A percentile compares a stretch with the other conserved stretches of the same genome.
phyloP scores from a whole-genome alignment of 148 eudicot genomes.

The Polygonum maritimum region DNA sequence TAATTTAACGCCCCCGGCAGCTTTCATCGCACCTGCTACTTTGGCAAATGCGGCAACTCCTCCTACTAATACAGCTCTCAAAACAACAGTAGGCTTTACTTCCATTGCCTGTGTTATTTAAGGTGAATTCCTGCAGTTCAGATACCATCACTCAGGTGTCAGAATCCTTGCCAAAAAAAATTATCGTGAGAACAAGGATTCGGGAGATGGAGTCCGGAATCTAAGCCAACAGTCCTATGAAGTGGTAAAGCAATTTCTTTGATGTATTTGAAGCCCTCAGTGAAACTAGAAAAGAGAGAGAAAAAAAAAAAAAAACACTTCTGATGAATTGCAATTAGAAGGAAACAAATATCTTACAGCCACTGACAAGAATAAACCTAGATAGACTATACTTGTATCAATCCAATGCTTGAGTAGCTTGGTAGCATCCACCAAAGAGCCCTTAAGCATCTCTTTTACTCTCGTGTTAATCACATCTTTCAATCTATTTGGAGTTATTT shows the following conservation, averaged over 20 bases:
- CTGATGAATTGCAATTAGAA: constrained; percentile 5
- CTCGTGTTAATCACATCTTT: background rate
- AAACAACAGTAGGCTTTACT: constrained; percentile 79
- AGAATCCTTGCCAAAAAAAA: background rate
- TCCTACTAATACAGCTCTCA: constrained; percentile 84
- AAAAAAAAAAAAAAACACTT: background rate
- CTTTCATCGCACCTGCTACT: constrained; percentile 67
- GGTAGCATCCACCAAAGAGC: background rate
- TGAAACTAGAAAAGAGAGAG: background rate
- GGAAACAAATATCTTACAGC: background rate
- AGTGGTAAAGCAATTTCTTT: too few relatives aligned
- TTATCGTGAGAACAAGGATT: background rate
- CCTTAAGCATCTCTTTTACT: background rate
- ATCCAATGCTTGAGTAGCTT: background rate
- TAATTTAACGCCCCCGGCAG: constrained; percentile 76
- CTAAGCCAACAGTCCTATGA: background rate
- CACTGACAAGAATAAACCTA: background rate
- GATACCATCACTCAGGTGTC: background rate
- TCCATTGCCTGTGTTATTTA: constrained; percentile 33
- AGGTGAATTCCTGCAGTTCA: background rate
- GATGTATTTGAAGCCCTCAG: background rate
- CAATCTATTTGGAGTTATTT: background rate
- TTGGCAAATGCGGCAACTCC: constrained; percentile 87
- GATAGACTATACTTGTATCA: background rate
- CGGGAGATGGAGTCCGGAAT: background rate